A percentile compares a stretch with the other conserved stretches of the same genome.
Evolutionary conservation across 2,329 filamentous ascomycete genomes (phyloP).

Genomic region (Ceratocystis huliohia): DNA sequence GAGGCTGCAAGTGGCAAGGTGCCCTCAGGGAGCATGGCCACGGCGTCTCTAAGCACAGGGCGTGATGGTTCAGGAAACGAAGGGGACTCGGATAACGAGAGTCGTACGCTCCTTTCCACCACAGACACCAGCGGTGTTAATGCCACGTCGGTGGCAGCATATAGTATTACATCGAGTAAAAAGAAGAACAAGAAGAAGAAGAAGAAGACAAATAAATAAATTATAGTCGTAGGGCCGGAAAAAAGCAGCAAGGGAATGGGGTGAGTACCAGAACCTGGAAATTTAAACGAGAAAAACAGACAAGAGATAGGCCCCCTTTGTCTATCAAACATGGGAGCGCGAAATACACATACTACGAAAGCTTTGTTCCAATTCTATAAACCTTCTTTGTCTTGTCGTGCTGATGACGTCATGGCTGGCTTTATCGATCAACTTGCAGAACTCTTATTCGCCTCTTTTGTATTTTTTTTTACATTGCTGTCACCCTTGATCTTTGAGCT

Average conservation of each 20-base stretch:
- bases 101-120: background rate
- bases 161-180: slow-evolving; percentile 16
- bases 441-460: background rate
- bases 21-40: background rate
- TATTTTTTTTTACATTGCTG: too few relatives aligned
- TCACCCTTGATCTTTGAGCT: too few relatives aligned
- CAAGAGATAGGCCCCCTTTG: background rate
- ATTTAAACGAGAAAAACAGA: too few relatives aligned
- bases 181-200: slow-evolving; percentile 19
- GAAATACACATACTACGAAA: background rate
- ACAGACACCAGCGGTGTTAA: background rate
- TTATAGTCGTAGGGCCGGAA: too few relatives aligned
- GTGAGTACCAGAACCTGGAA: too few relatives aligned
- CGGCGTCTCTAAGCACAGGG: background rate
- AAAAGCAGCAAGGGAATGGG: too few relatives aligned
- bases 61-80: background rate
- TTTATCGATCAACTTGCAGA: background rate
- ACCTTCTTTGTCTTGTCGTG: too few relatives aligned
- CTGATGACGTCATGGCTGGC: background rate
- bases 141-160: background rate
- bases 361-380: too few relatives aligned
- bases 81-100: background rate
- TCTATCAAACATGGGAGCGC: background rate
- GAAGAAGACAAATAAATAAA: slow-evolving; percentile 20
- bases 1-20: slow-evolving; percentile 23